Percentiles rank a stretch among this genome's conserved stretches.
Evolutionary conservation across 768 basidiomycete species (phyloP).

Genomic region (Kondoa malvinella): DNA sequence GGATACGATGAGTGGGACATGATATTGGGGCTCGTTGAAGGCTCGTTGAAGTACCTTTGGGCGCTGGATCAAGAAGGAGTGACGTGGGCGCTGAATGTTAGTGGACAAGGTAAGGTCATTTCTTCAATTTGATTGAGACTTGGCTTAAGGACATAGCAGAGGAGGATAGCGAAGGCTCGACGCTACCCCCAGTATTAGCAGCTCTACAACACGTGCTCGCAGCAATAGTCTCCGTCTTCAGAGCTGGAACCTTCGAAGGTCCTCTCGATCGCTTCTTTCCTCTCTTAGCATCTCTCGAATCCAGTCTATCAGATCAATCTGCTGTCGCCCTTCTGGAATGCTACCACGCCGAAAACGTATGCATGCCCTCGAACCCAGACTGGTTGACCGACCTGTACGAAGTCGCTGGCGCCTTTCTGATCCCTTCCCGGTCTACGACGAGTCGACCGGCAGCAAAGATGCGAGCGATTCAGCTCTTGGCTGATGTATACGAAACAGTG

Average conservation of each 20-base stretch:
- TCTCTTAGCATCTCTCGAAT: conserved; percentile 31
- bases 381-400: conserved; percentile 25
- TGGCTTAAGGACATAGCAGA: neutral
- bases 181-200: neutral
- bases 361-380: conserved; percentile 24
- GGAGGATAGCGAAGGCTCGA: neutral
- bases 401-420: conserved; percentile 17
- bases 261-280: conserved; percentile 22
- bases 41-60: conserved; percentile 20
- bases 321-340: conserved; percentile 23
- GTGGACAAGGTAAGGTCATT: conserved; percentile 11
- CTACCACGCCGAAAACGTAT: conserved; percentile 21
- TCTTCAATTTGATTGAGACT: neutral
- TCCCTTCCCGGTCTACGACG: neutral
- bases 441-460: neutral
- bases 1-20: conserved; percentile 28
- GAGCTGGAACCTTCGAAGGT: conserved; percentile 20
- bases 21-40: conserved; percentile 25
- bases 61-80: conserved; percentile 16
- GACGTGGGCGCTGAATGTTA: conserved; percentile 22
- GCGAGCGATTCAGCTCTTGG: neutral
- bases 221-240: conserved; percentile 21
- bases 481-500: neutral
- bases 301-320: conserved; percentile 27
- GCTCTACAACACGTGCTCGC: conserved; percentile 18